Conservation (phyloP, 768 basidiomycete species). For the Neoboletus magnificus region DNA sequence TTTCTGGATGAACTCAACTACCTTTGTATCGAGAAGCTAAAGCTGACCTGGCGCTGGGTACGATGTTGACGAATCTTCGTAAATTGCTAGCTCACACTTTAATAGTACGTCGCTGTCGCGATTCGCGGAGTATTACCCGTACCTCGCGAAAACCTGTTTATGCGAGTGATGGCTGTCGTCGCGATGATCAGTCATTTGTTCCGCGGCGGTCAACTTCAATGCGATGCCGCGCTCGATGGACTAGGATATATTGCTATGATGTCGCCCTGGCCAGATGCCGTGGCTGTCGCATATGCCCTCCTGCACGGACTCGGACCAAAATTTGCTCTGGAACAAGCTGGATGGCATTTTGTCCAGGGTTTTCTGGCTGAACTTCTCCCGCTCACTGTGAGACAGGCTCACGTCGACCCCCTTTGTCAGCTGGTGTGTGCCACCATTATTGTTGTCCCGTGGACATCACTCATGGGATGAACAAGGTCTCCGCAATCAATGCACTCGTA, state of each 20-base stretch:
- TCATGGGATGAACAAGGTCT: slow-evolving; percentile 11
- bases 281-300: slow-evolving; percentile 13
- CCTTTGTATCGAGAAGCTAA: slow-evolving; percentile 13
- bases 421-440: slow-evolving; percentile 10
- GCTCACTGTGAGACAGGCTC: not conserved
- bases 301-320: slow-evolving; percentile 16
- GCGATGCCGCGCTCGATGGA: slow-evolving; percentile 1
- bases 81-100: not conserved
- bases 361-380: slow-evolving; percentile 10
- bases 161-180: slow-evolving; percentile 13
- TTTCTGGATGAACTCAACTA: slow-evolving; percentile 9
- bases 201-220: slow-evolving; percentile 7
- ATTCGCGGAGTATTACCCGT: not conserved
- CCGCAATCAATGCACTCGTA: slow-evolving; percentile 9
- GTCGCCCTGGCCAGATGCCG: slow-evolving; percentile 17
- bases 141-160: slow-evolving; percentile 8
- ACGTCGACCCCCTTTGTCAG: slow-evolving; percentile 12
- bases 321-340: slow-evolving; percentile 8
- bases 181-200: slow-evolving; percentile 16
- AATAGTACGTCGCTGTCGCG: slow-evolving; percentile 8
- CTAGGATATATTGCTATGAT: slow-evolving; percentile 12
- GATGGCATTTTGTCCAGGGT: slow-evolving; percentile 11
- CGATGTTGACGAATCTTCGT: not conserved
- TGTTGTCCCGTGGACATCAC: not conserved
- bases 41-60: slow-evolving; percentile 18